These are phyloP conservation scores for Danielia oregonensis DNA, from an alignment of 805 yeast species.

Conservation along the genomic window DNA sequence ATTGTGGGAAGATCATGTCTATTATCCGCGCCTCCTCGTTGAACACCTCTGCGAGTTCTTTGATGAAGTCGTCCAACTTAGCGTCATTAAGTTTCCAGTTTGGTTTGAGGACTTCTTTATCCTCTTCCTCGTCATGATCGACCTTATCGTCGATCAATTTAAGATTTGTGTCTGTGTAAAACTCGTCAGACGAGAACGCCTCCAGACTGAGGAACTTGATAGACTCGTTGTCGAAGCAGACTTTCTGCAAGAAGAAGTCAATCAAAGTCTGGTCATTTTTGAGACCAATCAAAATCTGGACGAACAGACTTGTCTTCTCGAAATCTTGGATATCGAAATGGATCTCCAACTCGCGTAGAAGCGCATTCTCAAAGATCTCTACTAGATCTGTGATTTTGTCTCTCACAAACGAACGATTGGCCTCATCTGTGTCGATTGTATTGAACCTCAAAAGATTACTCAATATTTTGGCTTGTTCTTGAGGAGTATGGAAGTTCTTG, in stretches of 20 bases:
- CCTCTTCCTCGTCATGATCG: conserved; percentile 2
- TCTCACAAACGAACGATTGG: conserved; percentile 24
- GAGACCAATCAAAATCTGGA: conserved; percentile 31
- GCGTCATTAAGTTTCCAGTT: conserved; percentile 8
- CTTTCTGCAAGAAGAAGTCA: conserved; percentile 42
- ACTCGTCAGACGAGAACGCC: conserved; percentile 19
- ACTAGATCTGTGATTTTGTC: conserved; percentile 50
- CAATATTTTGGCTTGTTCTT: conserved; percentile 47
- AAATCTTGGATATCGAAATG: conserved; percentile 49
- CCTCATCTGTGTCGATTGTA: conserved; percentile 28
- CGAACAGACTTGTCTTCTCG: conserved; percentile 32
- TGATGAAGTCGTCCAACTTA: conserved; percentile 22
- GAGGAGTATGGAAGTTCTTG: conserved; percentile 44
- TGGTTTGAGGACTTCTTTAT: not conserved
- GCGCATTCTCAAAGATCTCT: conserved; percentile 70
- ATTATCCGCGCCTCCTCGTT: conserved; percentile 36
- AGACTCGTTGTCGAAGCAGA: conserved; percentile 36
- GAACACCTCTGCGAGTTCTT: conserved; percentile 31
- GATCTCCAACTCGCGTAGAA: conserved; percentile 62
- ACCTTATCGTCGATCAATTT: not conserved
- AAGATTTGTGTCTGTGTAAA: conserved; percentile 18
- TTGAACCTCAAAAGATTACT: conserved; percentile 39
- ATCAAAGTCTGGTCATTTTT: conserved; percentile 41
- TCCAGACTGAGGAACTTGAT: conserved; percentile 28
- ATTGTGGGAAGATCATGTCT: conserved; percentile 42